Evolutionary conservation across 2,329 filamentous ascomycete species (phyloP).

Genomic region (Colletotrichum abscissum): DNA sequence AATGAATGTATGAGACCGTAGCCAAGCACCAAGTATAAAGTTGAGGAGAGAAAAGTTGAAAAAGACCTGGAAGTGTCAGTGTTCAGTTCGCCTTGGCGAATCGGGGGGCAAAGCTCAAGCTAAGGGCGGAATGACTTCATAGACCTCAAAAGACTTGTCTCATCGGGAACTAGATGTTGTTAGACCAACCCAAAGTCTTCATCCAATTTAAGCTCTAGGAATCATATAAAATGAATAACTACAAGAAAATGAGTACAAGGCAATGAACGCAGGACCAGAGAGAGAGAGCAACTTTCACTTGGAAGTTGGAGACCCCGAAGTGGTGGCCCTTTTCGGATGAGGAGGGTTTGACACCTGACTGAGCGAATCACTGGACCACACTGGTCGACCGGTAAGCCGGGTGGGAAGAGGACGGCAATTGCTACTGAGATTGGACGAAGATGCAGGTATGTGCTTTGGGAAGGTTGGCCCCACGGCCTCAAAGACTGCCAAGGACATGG

Average conservation of each 20-base stretch:
- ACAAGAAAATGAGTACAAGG: background rate
- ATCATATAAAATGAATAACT: background rate
- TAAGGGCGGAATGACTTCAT: constrained; percentile 17
- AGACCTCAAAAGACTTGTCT: constrained; percentile 13
- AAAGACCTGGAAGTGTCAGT: background rate
- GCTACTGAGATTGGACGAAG: background rate
- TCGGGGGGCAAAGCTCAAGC: constrained; percentile 11
- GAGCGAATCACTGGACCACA: constrained; percentile 7
- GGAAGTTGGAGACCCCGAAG: constrained; percentile 4
- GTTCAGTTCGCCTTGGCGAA: background rate
- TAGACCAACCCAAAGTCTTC: too few relatives aligned
- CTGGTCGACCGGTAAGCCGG: background rate
- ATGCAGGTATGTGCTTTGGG: background rate
- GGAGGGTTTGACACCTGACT: constrained; percentile 8
- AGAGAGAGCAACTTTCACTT: background rate
- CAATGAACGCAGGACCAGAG: background rate
- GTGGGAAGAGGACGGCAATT: background rate
- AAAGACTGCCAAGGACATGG: constrained; percentile 6
- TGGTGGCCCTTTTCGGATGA: constrained; percentile 22
- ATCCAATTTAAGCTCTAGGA: background rate
- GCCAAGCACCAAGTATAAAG: too few relatives aligned
- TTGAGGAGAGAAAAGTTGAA: background rate
- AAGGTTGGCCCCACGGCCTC: background rate
- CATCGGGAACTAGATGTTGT: background rate
- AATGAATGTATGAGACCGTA: background rate